Evolutionary conservation across 768 basidiomycete species (phyloP).

Genomic region (Leccinum sublutescens): DNA sequence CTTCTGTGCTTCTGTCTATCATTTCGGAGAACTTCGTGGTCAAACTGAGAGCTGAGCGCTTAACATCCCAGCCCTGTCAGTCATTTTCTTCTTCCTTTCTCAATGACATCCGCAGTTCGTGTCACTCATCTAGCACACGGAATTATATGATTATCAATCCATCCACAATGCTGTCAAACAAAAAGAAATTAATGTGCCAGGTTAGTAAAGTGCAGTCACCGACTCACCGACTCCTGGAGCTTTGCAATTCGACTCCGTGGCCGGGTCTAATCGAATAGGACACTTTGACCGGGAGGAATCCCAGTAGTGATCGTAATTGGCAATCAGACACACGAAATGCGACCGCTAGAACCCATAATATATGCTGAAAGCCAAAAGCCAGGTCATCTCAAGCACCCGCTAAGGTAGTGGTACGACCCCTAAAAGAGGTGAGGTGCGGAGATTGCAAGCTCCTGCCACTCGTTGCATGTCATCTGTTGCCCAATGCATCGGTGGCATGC

Average conservation of each 20-base stretch:
- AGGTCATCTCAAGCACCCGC: no score
- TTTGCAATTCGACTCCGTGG: neutral
- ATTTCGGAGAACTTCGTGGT: no score
- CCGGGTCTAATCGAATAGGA: neutral
- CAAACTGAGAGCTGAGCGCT: no score
- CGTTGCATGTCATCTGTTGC: no score
- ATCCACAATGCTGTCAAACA: neutral
- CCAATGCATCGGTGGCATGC: no score
- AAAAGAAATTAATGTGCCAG: neutral
- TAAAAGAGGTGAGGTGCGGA: no score
- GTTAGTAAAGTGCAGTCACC: neutral
- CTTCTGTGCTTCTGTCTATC: conserved; percentile 42
- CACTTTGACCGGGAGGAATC: neutral
- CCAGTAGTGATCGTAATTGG: no score
- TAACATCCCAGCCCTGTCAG: neutral
- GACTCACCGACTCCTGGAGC: neutral
- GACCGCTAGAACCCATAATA: no score
- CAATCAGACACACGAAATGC: no score
- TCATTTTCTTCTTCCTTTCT: neutral
- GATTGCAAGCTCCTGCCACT: no score
- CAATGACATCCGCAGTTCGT: neutral
- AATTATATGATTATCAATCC: neutral
- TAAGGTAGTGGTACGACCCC: no score
- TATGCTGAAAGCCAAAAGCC: no score
- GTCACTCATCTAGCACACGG: neutral